A percentile compares a stretch with the other conserved stretches of the same genome.
These are phyloP conservation scores for Pulveroboletus sp. DNA, from an alignment of 768 basidiomycete species.

Conservation along the genomic window DNA sequence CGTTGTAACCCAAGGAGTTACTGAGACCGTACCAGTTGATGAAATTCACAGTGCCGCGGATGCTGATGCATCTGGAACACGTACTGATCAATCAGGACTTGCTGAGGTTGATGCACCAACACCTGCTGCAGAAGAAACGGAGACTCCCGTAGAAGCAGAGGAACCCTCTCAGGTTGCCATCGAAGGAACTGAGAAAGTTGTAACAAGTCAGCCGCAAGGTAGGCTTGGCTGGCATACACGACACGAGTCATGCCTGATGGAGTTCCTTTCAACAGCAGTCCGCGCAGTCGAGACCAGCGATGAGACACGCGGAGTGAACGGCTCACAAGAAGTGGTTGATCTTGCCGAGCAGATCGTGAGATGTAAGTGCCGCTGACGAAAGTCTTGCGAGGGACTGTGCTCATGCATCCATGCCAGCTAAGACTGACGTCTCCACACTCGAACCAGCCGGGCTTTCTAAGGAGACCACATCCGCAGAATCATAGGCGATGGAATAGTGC, in stretches of 20 bases:
- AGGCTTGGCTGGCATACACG: background rate
- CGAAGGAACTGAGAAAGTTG: background rate
- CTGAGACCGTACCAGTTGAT: background rate
- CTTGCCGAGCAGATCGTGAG: background rate
- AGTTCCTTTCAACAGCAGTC: background rate
- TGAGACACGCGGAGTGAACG: background rate
- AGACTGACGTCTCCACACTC: background rate
- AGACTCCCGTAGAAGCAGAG: background rate
- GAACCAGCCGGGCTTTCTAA: slow-evolving; percentile 1
- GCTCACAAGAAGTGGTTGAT: background rate
- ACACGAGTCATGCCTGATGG: background rate
- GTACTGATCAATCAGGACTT: background rate
- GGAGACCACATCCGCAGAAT: background rate
- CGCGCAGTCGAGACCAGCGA: background rate
- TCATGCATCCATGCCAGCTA: slow-evolving; percentile 3
- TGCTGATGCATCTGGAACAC: background rate
- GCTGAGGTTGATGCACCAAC: background rate
- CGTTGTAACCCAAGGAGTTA: background rate
- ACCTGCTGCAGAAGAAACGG: background rate
- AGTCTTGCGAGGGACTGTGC: background rate
- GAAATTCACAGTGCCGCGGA: background rate
- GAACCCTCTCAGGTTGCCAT: background rate
- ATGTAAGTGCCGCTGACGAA: slow-evolving; percentile 9
- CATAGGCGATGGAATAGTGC: background rate
- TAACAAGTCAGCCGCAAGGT: background rate